Evolutionary conservation across 2,329 filamentous ascomycete genomes (phyloP), one percentile per base, ranked within the genome.

Genomic region (Trichophyton simii): DNA sequence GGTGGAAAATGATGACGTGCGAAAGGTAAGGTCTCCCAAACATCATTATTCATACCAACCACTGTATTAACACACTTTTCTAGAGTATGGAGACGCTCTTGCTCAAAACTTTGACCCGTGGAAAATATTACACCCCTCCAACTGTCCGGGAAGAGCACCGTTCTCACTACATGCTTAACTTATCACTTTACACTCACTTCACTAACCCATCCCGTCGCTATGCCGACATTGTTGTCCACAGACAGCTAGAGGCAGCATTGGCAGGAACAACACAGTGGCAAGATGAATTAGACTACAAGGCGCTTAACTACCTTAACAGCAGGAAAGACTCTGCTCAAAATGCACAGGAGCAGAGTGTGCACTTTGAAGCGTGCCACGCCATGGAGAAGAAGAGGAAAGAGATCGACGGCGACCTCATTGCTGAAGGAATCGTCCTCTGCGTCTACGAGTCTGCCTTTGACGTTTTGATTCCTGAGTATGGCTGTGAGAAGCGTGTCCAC

Each of bases 381-480:
- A 96, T 99, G 89, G 91, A 97, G 77, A 91, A 89, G 78, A 88
- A 87, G 75, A 86, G 89, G 66, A 86, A 90, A 72, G 89, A 95
- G 68, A 83, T 85, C 67, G 91, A 92, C 65, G 91, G 90, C 57
- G 94, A 99, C 66, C 83, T 99, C 60, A 91, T 99, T 72, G 91
- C 88, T 69, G 92, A 97, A 73, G 94, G 94, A 67, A 92, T 99
- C 68, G 91, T 99, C 57, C 82, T 99, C 61, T 96, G 90, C 72
- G 94, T 99, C 36, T 99, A 99, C 75, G 94, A 99, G 76, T 97
- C 94, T 31, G 94, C 94, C 20, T 99, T 99, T 72, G 94, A 99
- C 73, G 90, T 99, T 50, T 82, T 99, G 65, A 97, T 99, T 72
- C 94, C 94, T 4, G 91, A 99, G 72, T 99, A 91, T 80, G 94